Percentiles rank a stretch among this genome's conserved stretches.
Conservation (phyloP, 148 eudicot species). For the Drosera capensis region DNA sequence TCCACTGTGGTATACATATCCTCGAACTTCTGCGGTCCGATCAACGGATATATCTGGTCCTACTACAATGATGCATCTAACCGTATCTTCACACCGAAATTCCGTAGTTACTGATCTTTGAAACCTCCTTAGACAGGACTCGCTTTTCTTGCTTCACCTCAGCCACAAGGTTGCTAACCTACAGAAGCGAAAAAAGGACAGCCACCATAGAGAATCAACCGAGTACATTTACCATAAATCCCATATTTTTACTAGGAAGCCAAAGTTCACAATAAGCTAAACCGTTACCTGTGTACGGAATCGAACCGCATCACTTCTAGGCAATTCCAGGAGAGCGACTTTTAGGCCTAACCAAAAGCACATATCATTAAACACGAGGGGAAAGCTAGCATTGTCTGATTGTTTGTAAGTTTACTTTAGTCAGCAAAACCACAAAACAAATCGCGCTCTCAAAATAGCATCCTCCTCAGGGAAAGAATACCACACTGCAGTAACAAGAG, state of each 20-base stretch:
- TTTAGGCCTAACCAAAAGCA: slow-evolving; percentile 42
- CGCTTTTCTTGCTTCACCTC: slow-evolving; percentile 57
- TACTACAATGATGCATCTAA: no score
- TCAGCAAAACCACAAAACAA: no score
- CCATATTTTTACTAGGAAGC: neutral
- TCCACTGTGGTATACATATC: no score
- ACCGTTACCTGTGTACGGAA: slow-evolving; percentile 46
- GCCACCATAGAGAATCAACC: neutral
- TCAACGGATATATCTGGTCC: no score
- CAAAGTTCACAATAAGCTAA: neutral
- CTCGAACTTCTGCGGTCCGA: no score
- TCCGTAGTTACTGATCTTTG: slow-evolving; percentile 75
- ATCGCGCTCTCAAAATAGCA: no score
- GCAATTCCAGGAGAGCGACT: slow-evolving; percentile 63
- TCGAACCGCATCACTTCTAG: slow-evolving; percentile 55
- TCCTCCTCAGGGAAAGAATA: no score
- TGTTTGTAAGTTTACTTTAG: neutral
- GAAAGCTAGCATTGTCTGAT: neutral
- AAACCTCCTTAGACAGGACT: slow-evolving; percentile 57
- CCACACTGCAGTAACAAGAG: neutral
- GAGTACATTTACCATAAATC: neutral
- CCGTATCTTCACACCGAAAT: slow-evolving; percentile 80
- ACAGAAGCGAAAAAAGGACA: no score
- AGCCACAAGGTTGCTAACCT: slow-evolving; percentile 48
- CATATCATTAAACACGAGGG: neutral